Conservation (phyloP, 345 rosid species). For the Aethionema arabicum region DNA sequence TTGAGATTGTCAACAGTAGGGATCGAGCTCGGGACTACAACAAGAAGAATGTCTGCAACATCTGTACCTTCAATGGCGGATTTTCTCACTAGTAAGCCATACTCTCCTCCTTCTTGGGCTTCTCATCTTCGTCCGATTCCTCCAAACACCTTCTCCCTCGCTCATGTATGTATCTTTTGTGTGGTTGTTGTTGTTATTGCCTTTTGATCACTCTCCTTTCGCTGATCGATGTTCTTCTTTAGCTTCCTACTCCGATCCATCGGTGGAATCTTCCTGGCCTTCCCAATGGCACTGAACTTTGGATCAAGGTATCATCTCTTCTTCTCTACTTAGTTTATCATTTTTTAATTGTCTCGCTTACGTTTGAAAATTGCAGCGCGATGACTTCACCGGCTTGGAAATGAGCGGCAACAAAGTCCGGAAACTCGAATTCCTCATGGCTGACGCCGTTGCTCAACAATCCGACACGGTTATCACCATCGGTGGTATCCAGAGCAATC, state of each 20-base stretch:
- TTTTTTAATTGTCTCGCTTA: slow-evolving; percentile 2
- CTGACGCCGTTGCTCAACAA: slow-evolving; percentile 74
- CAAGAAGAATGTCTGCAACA: slow-evolving; percentile 33
- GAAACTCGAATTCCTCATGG: slow-evolving; percentile 83
- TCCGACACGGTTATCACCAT: slow-evolving; percentile 85
- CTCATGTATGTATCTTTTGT: slow-evolving; percentile 43
- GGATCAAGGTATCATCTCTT: slow-evolving; percentile 61
- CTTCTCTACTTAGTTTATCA: not conserved
- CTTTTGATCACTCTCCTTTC: not conserved
- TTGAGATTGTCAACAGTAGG: slow-evolving; percentile 15
- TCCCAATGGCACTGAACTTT: slow-evolving; percentile 70
- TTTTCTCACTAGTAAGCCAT: slow-evolving; percentile 56
- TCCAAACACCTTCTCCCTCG: slow-evolving; percentile 62
- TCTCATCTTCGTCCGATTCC: slow-evolving; percentile 63
- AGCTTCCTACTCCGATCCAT: slow-evolving; percentile 88
- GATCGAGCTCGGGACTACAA: not conserved
- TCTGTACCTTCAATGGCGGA: slow-evolving; percentile 39
- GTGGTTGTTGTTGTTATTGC: not conserved
- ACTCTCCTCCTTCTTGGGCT: slow-evolving; percentile 73
- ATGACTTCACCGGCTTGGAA: slow-evolving; percentile 88
- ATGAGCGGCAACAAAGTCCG: slow-evolving; percentile 91
- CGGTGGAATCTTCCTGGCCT: slow-evolving; percentile 81
- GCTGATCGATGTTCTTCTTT: slow-evolving; percentile 26
- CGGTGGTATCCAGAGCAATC: slow-evolving; percentile 95
- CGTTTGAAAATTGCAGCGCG: slow-evolving; percentile 48